These are phyloP conservation scores for Penicillium paradoxum DNA, from an alignment of 495 filamentous ascomycete species.

Conservation along the genomic window DNA sequence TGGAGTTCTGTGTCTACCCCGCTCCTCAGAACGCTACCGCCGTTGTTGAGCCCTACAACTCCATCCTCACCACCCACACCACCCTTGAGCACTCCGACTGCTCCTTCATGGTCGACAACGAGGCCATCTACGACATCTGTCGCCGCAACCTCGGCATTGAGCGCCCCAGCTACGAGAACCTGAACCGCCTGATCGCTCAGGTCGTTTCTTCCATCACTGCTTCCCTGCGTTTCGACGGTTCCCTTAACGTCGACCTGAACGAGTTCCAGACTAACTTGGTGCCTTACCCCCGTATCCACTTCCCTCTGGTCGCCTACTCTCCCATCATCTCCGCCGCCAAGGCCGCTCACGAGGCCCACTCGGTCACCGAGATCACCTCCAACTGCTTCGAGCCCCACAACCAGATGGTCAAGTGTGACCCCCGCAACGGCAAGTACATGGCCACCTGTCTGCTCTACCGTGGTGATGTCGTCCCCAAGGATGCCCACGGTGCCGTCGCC, in stretches of 20 bases:
- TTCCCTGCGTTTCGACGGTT: conserved; percentile 96
- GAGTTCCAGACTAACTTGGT: conserved; percentile 99
- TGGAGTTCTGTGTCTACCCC: conserved; percentile 98
- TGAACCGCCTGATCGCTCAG: conserved; percentile 97
- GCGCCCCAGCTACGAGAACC: conserved; percentile 94
- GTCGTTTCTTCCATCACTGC: conserved; percentile 98
- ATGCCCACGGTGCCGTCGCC: conserved; percentile 84
- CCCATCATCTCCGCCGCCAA: conserved; percentile 91
- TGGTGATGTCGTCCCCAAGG: conserved; percentile 95
- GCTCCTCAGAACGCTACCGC: conserved; percentile 94
- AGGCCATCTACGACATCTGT: conserved; percentile 99
- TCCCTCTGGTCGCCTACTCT: conserved; percentile 93
- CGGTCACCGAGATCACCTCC: conserved; percentile 60
- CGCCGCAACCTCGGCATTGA: conserved; percentile 93
- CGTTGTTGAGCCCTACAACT: conserved; percentile 99
- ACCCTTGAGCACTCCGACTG: conserved; percentile 99
- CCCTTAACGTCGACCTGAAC: conserved; percentile 97
- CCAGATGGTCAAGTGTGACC: conserved; percentile 99
- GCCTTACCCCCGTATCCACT: conserved; percentile 98
- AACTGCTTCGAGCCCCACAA: conserved; percentile 73
- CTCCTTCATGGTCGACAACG: conserved; percentile 99
- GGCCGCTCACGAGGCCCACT: conserved; percentile 87
- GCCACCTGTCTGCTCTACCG: conserved; percentile 97
- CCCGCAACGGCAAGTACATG: conserved; percentile 99
- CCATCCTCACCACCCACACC: conserved; percentile 96